phyloP scores from a whole-genome alignment of 331 rosid species.

The Dryas integrifolia region DNA sequence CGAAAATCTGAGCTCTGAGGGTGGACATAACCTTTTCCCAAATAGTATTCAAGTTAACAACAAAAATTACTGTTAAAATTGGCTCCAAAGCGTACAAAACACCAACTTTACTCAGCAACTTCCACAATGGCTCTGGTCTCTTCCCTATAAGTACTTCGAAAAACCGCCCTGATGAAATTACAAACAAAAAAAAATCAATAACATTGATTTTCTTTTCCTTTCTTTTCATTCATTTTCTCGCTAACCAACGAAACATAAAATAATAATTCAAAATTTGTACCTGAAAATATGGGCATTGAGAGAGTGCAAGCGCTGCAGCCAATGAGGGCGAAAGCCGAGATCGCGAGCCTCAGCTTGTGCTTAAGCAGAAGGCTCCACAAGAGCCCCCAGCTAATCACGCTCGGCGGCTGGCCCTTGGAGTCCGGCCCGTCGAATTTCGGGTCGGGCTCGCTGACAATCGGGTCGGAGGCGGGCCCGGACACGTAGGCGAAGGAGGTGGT shows the following conservation, averaged over 20 bases:
- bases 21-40: constrained; percentile 96
- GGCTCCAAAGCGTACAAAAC: constrained; percentile 90
- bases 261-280: constrained; percentile 23
- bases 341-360: constrained; percentile 59
- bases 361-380: constrained; percentile 55
- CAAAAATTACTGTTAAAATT: constrained; percentile 67
- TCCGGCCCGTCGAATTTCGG: constrained; percentile 39
- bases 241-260: constrained; percentile 11
- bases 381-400: constrained; percentile 51
- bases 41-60: constrained; percentile 70
- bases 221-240: not conserved
- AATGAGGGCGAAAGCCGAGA: constrained; percentile 51
- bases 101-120: constrained; percentile 74
- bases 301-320: constrained; percentile 81
- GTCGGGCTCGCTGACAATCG: constrained; percentile 46
- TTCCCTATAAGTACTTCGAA: constrained; percentile 79
- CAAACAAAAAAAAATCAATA: not conserved
- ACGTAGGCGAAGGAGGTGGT: constrained; percentile 56
- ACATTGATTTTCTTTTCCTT: not conserved
- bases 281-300: constrained; percentile 86
- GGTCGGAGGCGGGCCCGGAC: constrained; percentile 79
- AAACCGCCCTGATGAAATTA: constrained; percentile 52
- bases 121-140: constrained; percentile 86
- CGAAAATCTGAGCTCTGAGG: constrained; percentile 85
- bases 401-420: constrained; percentile 23